These are phyloP conservation scores for Yamagishiella unicocca DNA, from an alignment of 139 green algal species.

Conservation along the genomic window DNA sequence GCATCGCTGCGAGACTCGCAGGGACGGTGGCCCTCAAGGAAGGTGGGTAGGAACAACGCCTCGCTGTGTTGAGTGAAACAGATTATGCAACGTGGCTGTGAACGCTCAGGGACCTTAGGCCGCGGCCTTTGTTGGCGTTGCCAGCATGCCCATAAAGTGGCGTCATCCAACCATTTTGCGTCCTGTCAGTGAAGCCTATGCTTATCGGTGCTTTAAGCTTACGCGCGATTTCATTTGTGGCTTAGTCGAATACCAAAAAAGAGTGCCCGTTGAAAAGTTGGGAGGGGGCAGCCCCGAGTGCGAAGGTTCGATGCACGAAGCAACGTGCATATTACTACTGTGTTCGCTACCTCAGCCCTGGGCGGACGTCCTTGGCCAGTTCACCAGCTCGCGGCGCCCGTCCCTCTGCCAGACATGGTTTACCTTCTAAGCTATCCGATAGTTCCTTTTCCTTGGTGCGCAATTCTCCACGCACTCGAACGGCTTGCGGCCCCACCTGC, in stretches of 20 bases:
- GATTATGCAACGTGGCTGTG: background rate
- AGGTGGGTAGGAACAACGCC: background rate
- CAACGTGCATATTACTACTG: too few relatives aligned
- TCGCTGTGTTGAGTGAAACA: background rate
- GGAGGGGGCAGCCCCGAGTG: too few relatives aligned
- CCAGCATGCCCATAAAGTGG: background rate
- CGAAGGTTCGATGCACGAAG: too few relatives aligned
- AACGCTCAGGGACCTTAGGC: background rate
- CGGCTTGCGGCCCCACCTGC: too few relatives aligned
- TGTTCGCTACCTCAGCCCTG: background rate
- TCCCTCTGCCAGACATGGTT: background rate
- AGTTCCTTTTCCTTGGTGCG: background rate
- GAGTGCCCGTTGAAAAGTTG: too few relatives aligned
- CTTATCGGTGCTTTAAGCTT: background rate
- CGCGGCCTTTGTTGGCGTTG: background rate
- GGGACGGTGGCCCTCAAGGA: slow-evolving; percentile 9
- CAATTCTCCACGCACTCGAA: background rate
- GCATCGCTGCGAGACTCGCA: background rate
- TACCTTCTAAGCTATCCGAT: background rate
- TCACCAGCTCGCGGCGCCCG: background rate
- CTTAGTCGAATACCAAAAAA: too few relatives aligned
- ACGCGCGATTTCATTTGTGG: too few relatives aligned
- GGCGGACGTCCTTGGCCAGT: background rate
- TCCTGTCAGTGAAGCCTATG: background rate
- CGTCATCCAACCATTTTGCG: background rate